Conservation (phyloP, 176 grass and related monocot genomes). For the Eragrostis curvula region DNA sequence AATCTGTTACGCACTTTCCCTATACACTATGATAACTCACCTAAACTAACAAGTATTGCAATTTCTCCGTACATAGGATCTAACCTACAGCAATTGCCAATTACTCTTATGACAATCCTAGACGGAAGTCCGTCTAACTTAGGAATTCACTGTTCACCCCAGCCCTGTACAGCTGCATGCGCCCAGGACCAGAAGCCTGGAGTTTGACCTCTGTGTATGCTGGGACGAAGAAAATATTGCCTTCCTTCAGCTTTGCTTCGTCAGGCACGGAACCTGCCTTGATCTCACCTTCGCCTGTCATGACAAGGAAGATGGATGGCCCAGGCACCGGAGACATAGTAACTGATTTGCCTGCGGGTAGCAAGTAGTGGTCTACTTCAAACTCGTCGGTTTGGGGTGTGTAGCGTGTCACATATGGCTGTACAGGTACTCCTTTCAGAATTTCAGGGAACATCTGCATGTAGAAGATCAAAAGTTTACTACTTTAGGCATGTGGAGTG, state of each 20-base stretch:
- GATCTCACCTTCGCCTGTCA: conserved; percentile 62
- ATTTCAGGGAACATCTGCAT: conserved; percentile 81
- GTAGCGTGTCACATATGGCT: conserved; percentile 66
- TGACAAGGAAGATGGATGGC: conserved; percentile 81
- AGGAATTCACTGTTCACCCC: conserved; percentile 88
- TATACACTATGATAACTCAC: conserved; percentile 42
- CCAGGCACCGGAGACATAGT: conserved; percentile 62
- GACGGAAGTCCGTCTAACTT: conserved; percentile 37
- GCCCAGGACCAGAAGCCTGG: conserved; percentile 24
- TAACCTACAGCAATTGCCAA: neutral
- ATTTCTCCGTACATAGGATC: conserved; percentile 8
- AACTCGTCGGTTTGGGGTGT: conserved; percentile 87
- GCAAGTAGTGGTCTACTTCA: conserved; percentile 69
- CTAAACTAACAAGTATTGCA: conserved; percentile 36
- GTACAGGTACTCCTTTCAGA: conserved; percentile 57
- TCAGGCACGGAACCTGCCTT: conserved; percentile 29
- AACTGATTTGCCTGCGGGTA: conserved; percentile 54
- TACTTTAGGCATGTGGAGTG: neutral
- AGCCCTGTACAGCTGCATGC: conserved; percentile 71
- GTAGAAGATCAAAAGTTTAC: neutral
- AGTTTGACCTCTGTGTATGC: conserved; percentile 60
- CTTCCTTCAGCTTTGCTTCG: conserved; percentile 49
- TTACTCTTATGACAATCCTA: neutral
- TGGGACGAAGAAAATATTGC: conserved; percentile 72
- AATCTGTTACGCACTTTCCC: conserved; percentile 32